A percentile compares a stretch with the other conserved stretches of the same genome.
phyloP scores from a whole-genome alignment of 345 rosid species.

The Arabidopsis suecica region DNA sequence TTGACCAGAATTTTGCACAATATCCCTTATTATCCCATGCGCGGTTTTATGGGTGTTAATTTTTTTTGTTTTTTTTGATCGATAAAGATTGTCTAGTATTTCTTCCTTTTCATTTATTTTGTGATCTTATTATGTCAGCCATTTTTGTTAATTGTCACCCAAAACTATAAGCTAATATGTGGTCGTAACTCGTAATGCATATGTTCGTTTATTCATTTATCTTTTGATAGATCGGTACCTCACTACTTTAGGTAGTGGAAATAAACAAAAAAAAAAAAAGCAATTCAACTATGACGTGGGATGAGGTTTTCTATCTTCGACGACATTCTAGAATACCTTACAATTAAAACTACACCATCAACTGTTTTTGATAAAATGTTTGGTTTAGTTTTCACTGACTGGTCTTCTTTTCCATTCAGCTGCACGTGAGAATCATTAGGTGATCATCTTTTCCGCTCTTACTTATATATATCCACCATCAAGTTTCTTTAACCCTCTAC shows the following conservation, averaged over 20 bases:
- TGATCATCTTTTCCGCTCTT: conserved; percentile 5
- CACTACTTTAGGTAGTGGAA: conserved; percentile 3
- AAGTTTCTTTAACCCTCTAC: conserved; percentile 11
- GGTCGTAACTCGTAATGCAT: not conserved
- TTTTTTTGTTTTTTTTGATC: not conserved
- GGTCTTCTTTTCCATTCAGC: not conserved
- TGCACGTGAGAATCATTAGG: conserved; percentile 37
- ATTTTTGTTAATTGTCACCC: not conserved
- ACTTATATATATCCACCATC: conserved; percentile 16
- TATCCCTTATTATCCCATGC: conserved; percentile 26
- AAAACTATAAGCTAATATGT: not conserved
- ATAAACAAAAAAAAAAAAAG: conserved; percentile 3
- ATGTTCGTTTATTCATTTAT: no score
- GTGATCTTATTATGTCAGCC: not conserved
- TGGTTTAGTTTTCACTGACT: not conserved
- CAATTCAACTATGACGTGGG: conserved; percentile 23
- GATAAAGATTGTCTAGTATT: not conserved
- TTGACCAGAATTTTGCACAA: conserved; percentile 28
- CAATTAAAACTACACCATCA: conserved; percentile 29
- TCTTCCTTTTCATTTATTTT: not conserved
- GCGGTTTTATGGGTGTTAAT: not conserved
- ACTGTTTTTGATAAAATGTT: conserved; percentile 9
- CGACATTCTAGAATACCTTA: conserved; percentile 26
- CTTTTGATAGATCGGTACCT: not conserved
- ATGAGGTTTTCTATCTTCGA: conserved; percentile 15